Evolutionary conservation across 345 rosid species (phyloP), one percentile per base, ranked within the genome.

Genomic region (Populus ilicifolia): DNA sequence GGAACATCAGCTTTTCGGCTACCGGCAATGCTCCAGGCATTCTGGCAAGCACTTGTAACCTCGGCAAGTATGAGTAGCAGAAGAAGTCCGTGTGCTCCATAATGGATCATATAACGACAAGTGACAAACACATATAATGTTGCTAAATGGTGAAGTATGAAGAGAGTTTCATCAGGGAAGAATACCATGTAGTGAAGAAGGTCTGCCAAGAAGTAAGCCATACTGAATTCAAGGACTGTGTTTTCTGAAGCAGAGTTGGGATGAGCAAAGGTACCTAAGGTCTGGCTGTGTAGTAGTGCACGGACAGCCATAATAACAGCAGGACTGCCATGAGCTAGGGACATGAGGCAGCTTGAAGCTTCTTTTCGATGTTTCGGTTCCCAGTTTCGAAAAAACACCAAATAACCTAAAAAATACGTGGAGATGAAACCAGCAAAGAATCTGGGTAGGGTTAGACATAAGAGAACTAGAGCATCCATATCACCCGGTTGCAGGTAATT

Each of bases 61-160:
- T 95, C 96, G 16, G 98, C 98, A 9, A 95, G 84, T 67, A 93
- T 21, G 29, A 93, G 87, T 3, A 95, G 84, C 23, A 80, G 78
- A 20, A 89, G 90, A 66, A 93, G 85, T 50, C 86, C 93, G 70
- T 84, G 85, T 1, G 93, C 93, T 16, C 99, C 98, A 3, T 74
- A 81, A 18, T 67, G 80, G 18, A 93, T 91, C 14, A 83, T 21
- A 81, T 79, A 93, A 1, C 91, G 88, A 81, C 96, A 93, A 52
- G 97, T 90, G 38, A 80, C 78, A 63, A 90, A 67, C 13, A 95
- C 98, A 75, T 88, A 93, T 2, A 95, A 80, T 2, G 99, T 92
- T 2, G 92, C 96, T 2, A 89, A n/a, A 70, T 95, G 99, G 83
- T 93, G 99, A 85, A 90, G 83, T 64, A 93, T 89, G 89, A 95